A percentile compares a stretch with the other conserved stretches of the same genome.
phyloP scores from a whole-genome alignment of 2,329 filamentous ascomycete genomes.

The Xylariaceae sp. region DNA sequence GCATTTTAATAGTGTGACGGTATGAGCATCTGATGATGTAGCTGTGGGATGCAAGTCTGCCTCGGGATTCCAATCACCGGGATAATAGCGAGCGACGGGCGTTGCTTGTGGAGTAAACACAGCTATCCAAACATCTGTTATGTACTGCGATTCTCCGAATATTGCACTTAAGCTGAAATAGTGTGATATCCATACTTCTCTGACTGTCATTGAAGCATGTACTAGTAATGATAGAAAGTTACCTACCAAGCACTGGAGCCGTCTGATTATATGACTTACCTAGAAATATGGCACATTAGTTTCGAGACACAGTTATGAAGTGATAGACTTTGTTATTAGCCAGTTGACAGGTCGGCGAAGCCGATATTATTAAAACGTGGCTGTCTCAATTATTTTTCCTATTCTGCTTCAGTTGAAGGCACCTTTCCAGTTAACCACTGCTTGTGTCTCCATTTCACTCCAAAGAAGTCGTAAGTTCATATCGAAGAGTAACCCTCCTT shows the following conservation, averaged over 20 bases:
- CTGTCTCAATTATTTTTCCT: conserved; percentile 25
- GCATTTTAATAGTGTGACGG: neutral
- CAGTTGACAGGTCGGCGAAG: conserved; percentile 13
- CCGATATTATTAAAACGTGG: conserved; percentile 9
- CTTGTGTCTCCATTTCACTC: conserved; percentile 17
- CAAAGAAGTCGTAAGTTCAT: conserved; percentile 27
- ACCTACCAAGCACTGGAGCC: neutral
- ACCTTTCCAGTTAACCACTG: conserved; percentile 6
- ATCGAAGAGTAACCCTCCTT: conserved; percentile 13
- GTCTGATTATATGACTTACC: neutral
- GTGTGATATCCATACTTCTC: neutral
- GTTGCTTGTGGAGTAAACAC: neutral
- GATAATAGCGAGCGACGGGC: conserved; percentile 15
- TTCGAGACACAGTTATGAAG: neutral
- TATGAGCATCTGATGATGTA: neutral
- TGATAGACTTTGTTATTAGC: conserved; percentile 5
- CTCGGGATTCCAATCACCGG: conserved; percentile 11
- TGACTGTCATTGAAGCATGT: neutral
- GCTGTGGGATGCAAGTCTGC: neutral
- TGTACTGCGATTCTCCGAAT: neutral
- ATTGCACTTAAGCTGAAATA: neutral
- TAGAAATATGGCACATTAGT: conserved; percentile 1
- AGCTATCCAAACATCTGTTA: neutral
- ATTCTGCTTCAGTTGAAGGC: conserved; percentile 20
- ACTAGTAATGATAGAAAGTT: neutral